These are phyloP conservation scores for Tolypocladium ophioglossoides DNA, from an alignment of 2,329 filamentous ascomycete species.

Conservation along the genomic window DNA sequence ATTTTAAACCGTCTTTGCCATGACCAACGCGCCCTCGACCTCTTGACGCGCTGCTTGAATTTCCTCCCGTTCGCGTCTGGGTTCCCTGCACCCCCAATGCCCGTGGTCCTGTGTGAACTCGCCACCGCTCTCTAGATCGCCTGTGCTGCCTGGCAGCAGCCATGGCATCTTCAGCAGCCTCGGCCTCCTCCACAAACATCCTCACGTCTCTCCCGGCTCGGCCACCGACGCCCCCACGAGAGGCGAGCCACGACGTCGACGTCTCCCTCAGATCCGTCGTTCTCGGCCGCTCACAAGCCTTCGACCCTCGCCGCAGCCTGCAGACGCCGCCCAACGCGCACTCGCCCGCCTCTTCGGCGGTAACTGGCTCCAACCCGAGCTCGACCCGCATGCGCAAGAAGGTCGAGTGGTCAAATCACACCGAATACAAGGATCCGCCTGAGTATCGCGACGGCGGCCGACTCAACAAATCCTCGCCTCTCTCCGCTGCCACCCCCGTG, in stretches of 20 bases:
- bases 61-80: neutral
- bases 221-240: constrained; percentile 59
- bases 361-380: constrained; percentile 29
- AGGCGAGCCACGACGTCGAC: constrained; percentile 30
- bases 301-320: constrained; percentile 25
- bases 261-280: constrained; percentile 22
- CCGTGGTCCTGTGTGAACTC: constrained; percentile 1
- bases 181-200: constrained; percentile 21
- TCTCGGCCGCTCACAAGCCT: constrained; percentile 22
- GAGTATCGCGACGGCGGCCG: constrained; percentile 29
- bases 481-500: constrained; percentile 27
- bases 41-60: neutral
- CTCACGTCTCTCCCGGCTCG: constrained; percentile 45
- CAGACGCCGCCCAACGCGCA: constrained; percentile 42
- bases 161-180: constrained; percentile 30
- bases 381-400: constrained; percentile 38
- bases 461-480: constrained; percentile 26
- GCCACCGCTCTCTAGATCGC: constrained; percentile 26
- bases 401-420: constrained; percentile 46
- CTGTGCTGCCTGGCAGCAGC: constrained; percentile 25
- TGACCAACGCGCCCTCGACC: neutral
- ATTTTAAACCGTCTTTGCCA: neutral
- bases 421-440: constrained; percentile 46
- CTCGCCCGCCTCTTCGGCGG: constrained; percentile 31
- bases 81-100: neutral